phyloP scores from a whole-genome alignment of 2,329 filamentous ascomycete genomes.

The Colletotrichum camelliae region DNA sequence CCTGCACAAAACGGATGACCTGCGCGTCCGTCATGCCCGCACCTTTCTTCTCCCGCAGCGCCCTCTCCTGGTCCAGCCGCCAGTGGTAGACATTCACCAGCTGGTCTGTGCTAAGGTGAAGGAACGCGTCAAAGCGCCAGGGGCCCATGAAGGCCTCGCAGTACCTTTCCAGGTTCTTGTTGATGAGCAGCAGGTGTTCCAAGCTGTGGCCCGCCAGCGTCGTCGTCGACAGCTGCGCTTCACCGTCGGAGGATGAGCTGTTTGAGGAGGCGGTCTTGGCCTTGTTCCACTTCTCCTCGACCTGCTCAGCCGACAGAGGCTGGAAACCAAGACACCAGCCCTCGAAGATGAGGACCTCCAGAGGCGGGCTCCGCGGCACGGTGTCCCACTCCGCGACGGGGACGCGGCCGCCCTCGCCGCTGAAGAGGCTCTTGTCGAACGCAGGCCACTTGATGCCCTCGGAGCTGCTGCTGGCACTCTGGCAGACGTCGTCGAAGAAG shows the following conservation, averaged over 20 bases:
- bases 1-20: conserved; percentile 17
- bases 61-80: conserved; percentile 15
- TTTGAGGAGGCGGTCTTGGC: neutral
- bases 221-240: neutral
- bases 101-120: conserved; percentile 12
- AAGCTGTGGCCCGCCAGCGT: conserved; percentile 7
- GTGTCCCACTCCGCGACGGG: neutral
- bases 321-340: conserved; percentile 21
- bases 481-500: conserved; percentile 5
- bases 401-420: conserved; percentile 11
- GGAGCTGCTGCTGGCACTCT: rapidly evolving
- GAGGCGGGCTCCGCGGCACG: conserved; percentile 1
- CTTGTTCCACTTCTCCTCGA: conserved; percentile 8
- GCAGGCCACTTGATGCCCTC: conserved; percentile 5
- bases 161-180: conserved; percentile 13
- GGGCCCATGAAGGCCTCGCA: conserved; percentile 19
- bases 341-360: conserved; percentile 18
- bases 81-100: conserved; percentile 16
- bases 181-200: conserved; percentile 9
- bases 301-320: neutral
- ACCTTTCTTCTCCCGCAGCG: conserved; percentile 17
- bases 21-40: conserved; percentile 13
- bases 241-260: neutral
- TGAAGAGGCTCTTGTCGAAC: conserved; percentile 16
- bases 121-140: conserved; percentile 15